Conservation (phyloP, 352 stramenopile genomes). For the Phytophthora brassicae region DNA sequence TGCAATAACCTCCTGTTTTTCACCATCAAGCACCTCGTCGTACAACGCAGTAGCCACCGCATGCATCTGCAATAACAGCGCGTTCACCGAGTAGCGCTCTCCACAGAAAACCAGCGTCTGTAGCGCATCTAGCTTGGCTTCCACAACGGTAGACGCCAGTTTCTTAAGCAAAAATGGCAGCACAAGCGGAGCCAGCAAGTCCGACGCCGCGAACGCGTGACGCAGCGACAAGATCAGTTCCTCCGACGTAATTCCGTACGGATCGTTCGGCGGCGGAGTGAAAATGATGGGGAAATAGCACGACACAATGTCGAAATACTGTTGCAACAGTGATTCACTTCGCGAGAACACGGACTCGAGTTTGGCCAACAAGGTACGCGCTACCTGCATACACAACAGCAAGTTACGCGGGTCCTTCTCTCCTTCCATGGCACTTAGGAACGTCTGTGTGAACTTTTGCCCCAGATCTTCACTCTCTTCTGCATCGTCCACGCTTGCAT, state of each 20-base stretch:
- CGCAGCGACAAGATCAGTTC: slow-evolving; percentile 81
- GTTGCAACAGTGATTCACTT: slow-evolving; percentile 68
- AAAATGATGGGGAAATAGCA: slow-evolving; percentile 94
- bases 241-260: slow-evolving; percentile 90
- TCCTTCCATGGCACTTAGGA: slow-evolving; percentile 85
- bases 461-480: slow-evolving; percentile 44
- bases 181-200: slow-evolving; percentile 77
- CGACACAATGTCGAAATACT: slow-evolving; percentile 90
- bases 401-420: slow-evolving; percentile 91
- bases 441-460: slow-evolving; percentile 62
- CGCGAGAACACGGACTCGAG: slow-evolving; percentile 65
- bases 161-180: slow-evolving; percentile 90
- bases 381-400: slow-evolving; percentile 76
- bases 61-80: slow-evolving; percentile 72
- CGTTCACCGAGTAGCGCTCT: slow-evolving; percentile 78
- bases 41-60: slow-evolving; percentile 70
- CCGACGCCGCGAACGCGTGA: slow-evolving; percentile 73
- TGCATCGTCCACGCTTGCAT: slow-evolving; percentile 22
- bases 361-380: slow-evolving; percentile 55
- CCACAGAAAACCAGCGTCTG: slow-evolving; percentile 85
- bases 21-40: slow-evolving; percentile 81
- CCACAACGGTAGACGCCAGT: slow-evolving; percentile 68
- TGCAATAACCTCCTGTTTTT: slow-evolving; percentile 81
- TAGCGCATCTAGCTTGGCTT: slow-evolving; percentile 81
- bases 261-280: slow-evolving; percentile 88